Evolutionary conservation across 495 filamentous ascomycete species (phyloP), one percentile per base, ranked within the genome.

Genomic region (Neurospora sp.): DNA sequence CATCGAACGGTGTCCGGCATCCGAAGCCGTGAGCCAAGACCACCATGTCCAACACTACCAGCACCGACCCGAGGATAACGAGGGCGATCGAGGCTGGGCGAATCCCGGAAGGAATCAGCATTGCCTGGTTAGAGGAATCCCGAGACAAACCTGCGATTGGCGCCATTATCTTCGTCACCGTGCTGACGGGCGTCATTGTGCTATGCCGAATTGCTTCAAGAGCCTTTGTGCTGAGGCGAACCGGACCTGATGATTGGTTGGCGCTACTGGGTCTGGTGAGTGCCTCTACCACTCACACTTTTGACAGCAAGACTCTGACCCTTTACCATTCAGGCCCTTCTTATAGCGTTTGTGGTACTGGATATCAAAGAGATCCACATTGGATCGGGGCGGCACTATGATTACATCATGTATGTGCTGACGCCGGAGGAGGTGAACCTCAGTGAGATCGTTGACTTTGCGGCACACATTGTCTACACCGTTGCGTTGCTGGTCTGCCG

Each of bases 371-470:
- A 85, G 11, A 85, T 86, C 75, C 71, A 83, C 37, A 40, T 85
- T n/a, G 85, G 85, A 40, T 82, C 83, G 37, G 85, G 83, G 39
- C 80, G 85, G 11, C 85, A 87, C 69, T 82, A 83, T 42, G 79
- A 83, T 41, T 87, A 85, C 74, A 84, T 87, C 66, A 72, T 84
- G 76, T 84, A 85, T 74, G 80, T 86, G n/a, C 77, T 86, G 12
- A 74, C 79, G 8, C 46, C 79, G 8, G n/a, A 76, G 23, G 79
- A 76, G 6, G 81, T 85, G 35, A 78, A 79, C 39, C 35, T 76
- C 23, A 85, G 82, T 7, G 82, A 86, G 75, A 77, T 85, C 20
- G 74, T 81, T 23, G 85, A 86, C 75, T 85, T 85, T 69, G 80
- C 80, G 46, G 83, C 82, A 44, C 85, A 86, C 74, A 77, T 86